Evolutionary conservation across 202 grass and related monocot species (phyloP).

Genomic region (Hordeum pubiflorum): DNA sequence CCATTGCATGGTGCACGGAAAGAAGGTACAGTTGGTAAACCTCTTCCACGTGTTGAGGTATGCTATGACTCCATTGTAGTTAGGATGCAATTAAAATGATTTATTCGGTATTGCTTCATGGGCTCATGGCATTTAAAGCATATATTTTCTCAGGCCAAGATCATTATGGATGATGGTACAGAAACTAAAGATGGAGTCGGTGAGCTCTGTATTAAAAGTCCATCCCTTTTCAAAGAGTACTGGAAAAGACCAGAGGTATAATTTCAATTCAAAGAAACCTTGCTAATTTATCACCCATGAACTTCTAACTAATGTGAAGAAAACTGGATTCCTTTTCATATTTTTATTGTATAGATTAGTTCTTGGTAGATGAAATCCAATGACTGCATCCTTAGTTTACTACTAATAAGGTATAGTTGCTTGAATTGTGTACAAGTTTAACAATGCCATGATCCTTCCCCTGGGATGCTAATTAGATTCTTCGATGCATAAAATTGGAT

Average conservation of each 20-base stretch:
- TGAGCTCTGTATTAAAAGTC: slow-evolving; percentile 91
- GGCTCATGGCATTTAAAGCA: not conserved
- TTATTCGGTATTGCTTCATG: slow-evolving; percentile 9
- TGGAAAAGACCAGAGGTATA: slow-evolving; percentile 80
- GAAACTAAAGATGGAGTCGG: slow-evolving; percentile 59
- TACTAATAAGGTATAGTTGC: not conserved
- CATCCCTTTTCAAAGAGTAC: slow-evolving; percentile 90
- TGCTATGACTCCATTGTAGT: slow-evolving; percentile 14
- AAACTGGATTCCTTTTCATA: not conserved
- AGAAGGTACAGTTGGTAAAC: slow-evolving; percentile 83
- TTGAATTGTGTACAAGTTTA: not conserved
- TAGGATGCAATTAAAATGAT: slow-evolving; percentile 2
- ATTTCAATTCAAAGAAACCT: slow-evolving; percentile 12
- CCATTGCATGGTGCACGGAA: slow-evolving; percentile 75
- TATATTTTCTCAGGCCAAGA: slow-evolving; percentile 59
- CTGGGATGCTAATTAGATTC: not conserved
- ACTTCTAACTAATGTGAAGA: not conserved
- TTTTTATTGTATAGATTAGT: not conserved
- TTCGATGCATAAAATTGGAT: not conserved
- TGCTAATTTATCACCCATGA: not conserved
- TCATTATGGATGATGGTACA: slow-evolving; percentile 64
- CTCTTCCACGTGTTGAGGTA: slow-evolving; percentile 88
- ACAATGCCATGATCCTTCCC: not conserved
- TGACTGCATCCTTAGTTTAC: not conserved
- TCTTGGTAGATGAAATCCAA: not conserved